Percentiles rank a stretch among this genome's conserved stretches.
Conservation (phyloP, 345 rosid genomes). For the Salix suchowensis region DNA sequence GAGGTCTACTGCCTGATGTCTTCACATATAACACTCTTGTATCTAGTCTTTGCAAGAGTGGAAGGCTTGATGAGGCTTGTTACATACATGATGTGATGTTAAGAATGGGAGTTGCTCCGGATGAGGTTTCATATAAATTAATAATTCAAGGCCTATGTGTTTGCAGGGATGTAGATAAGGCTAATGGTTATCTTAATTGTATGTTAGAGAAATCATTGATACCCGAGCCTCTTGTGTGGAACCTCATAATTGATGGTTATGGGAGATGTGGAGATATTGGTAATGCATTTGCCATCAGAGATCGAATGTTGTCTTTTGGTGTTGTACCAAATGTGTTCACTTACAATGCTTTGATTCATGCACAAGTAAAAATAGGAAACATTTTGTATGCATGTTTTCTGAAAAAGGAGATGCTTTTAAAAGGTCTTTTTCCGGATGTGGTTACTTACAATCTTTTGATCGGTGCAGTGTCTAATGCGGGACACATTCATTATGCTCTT, state of each 20-base stretch:
- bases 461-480: constrained; percentile 46
- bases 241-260: constrained; percentile 51
- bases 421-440: constrained; percentile 48
- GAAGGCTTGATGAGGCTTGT: constrained; percentile 52
- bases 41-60: constrained; percentile 55
- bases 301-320: constrained; percentile 53
- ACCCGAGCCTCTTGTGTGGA: constrained; percentile 62
- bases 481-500: constrained; percentile 35
- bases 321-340: constrained; percentile 65
- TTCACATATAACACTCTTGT: constrained; percentile 61
- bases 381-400: constrained; percentile 37
- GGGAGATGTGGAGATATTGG: constrained; percentile 51
- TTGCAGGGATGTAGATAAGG: constrained; percentile 43
- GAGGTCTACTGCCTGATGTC: constrained; percentile 55
- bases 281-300: constrained; percentile 40
- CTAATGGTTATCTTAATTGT: constrained; percentile 35
- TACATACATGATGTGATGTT: constrained; percentile 43
- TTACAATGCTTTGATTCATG: constrained; percentile 57
- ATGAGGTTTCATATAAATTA: constrained; percentile 51
- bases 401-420: constrained; percentile 45
- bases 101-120: constrained; percentile 50
- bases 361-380: constrained; percentile 41
- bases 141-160: constrained; percentile 54
- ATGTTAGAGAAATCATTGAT: constrained; percentile 44
- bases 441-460: constrained; percentile 68